phyloP scores from a whole-genome alignment of 371 early-diverging fungal genomes.

The Rhizomucor pusillus region DNA sequence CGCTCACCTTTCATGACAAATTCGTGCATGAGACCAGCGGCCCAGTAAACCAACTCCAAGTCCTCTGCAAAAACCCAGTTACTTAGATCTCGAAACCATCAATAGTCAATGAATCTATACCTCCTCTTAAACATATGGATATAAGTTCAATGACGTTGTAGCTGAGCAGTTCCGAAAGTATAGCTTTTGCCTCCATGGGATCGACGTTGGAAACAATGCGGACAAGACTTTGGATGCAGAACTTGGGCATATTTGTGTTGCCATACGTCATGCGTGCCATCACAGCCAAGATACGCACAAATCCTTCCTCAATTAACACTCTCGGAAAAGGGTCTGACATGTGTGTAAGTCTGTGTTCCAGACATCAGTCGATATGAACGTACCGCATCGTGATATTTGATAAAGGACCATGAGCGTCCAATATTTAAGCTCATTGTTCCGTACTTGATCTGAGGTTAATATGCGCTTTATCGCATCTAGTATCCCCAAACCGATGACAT shows the following conservation, averaged over 20 bases:
- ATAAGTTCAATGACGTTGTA: slow-evolving; percentile 68
- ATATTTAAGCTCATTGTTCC: slow-evolving; percentile 75
- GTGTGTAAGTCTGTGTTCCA: neutral
- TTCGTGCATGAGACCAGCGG: slow-evolving; percentile 78
- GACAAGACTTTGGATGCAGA: slow-evolving; percentile 78
- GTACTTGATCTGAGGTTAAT: slow-evolving; percentile 51
- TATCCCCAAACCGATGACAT: slow-evolving; percentile 60
- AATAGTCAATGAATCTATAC: slow-evolving; percentile 23
- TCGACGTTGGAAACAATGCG: slow-evolving; percentile 69
- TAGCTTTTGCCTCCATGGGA: slow-evolving; percentile 33
- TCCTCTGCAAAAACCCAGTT: slow-evolving; percentile 50
- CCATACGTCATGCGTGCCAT: slow-evolving; percentile 77
- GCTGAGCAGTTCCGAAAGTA: slow-evolving; percentile 57
- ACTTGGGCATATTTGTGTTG: slow-evolving; percentile 80
- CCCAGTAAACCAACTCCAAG: slow-evolving; percentile 80
- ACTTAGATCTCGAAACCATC: neutral
- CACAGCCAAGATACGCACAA: slow-evolving; percentile 62
- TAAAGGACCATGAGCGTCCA: slow-evolving; percentile 79
- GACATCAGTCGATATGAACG: neutral
- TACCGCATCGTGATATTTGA: slow-evolving; percentile 70
- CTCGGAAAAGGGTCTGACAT: slow-evolving; percentile 60
- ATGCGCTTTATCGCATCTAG: slow-evolving; percentile 60
- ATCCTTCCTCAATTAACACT: slow-evolving; percentile 52
- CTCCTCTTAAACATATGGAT: slow-evolving; percentile 66
- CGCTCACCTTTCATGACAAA: slow-evolving; percentile 64